Base-by-base conservation (phyloP, 371 early-diverging fungal species). In the Mucor ambiguus region DNA sequence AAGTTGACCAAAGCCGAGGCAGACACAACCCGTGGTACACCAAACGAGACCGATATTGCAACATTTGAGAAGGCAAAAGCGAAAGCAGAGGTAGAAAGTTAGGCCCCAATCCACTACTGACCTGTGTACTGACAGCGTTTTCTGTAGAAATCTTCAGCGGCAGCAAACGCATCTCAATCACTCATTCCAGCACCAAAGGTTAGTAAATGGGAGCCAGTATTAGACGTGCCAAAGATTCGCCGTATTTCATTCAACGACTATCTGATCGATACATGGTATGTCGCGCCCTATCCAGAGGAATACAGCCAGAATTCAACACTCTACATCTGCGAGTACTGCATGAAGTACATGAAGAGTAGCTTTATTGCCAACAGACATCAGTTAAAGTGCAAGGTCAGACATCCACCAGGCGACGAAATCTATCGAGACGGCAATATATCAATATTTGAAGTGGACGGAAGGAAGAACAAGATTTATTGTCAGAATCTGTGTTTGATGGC, bases 381-480 rank as follows among this genome's bases (percentile, higher is more conserved):
- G 81, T 84, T 84, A 43, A 95, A 96, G 68, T 99, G 99, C 70
- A 70, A 81, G 3, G 71, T 92, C 58, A 79, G 84, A 49, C 93
- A 96, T 70, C 99, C 99, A 43, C 99, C 99, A 28, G 99, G 99
- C 12, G 94, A 95, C 69, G 98, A 99, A 76, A 99, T 99, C 33
- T 99, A 99, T 79, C 85, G 99, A 46, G 92, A 98, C 61, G 92
- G 86, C 11, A 80, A 82, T 32, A 71, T 97, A 10, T 93, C 94
- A 0, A 85, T 98, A 28, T 98, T 97, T 74, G 98, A 98, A 76
- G 93, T 98, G 10, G 98, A 98, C 74, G 98, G 98, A 4, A 80
- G 95, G 14, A 95, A 94, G 71, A 93, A 96, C 78, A 93, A 93
- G 90, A 94, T 92, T 26, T 99, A 99, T 75, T 98, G 99, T 81